phyloP scores from a whole-genome alignment of 192 early-diverging fungal species.

The Backusella parvicylindrica region DNA sequence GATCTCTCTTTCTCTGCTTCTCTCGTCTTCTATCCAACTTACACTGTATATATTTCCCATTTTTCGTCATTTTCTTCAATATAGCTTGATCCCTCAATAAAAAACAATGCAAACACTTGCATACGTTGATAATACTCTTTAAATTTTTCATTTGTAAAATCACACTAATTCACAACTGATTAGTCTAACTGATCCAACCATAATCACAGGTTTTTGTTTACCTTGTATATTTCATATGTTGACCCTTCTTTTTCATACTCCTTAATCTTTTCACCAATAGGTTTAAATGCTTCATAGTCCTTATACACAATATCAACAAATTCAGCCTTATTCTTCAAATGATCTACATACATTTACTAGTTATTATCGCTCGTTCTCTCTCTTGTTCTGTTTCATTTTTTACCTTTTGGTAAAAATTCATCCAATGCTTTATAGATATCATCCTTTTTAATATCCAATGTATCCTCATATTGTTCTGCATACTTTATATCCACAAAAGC shows the following conservation, averaged over 20 bases:
- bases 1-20: background rate
- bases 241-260: slow-evolving; percentile 60
- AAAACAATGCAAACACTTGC: slow-evolving; percentile 79
- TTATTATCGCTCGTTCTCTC: background rate
- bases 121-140: slow-evolving; percentile 75
- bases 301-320: slow-evolving; percentile 61
- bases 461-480: slow-evolving; percentile 53
- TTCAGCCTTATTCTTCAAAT: slow-evolving; percentile 53
- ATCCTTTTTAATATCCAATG: slow-evolving; percentile 44
- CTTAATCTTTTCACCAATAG: slow-evolving; percentile 72
- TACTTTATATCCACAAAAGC: slow-evolving; percentile 67
- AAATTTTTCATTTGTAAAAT: slow-evolving; percentile 65
- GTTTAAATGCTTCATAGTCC: slow-evolving; percentile 66
- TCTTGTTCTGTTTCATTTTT: background rate
- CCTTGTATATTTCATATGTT: slow-evolving; percentile 72
- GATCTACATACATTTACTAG: slow-evolving; percentile 16
- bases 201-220: too few species aligned
- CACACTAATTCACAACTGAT: too few species aligned
- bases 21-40: too few species aligned
- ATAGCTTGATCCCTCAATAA: slow-evolving; percentile 87
- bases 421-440: slow-evolving; percentile 59
- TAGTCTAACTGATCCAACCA: too few species aligned
- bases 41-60: slow-evolving; percentile 72
- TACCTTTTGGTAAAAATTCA: slow-evolving; percentile 57
- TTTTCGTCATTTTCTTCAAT: slow-evolving; percentile 80